Evolutionary conservation across 2,329 filamentous ascomycete species (phyloP).

Genomic region (Pezicula neosporulosa): DNA sequence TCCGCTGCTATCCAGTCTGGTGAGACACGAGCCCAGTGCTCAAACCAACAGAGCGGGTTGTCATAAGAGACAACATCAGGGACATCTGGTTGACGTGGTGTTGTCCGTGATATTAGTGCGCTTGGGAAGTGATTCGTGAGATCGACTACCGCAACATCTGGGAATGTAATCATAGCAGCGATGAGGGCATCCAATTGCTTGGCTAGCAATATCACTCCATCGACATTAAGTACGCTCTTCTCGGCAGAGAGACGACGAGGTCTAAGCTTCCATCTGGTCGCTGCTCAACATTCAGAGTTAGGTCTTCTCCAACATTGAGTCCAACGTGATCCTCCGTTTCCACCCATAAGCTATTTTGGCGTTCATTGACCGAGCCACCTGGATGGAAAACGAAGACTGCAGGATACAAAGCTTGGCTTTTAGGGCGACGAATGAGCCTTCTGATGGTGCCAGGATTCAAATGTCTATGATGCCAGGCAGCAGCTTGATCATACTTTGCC

Average conservation of each 20-base stretch:
- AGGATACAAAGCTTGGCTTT: slow-evolving; percentile 27
- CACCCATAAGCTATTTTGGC: slow-evolving; percentile 17
- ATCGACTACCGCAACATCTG: slow-evolving; percentile 21
- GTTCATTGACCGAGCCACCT: slow-evolving; percentile 1
- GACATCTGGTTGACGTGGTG: background rate
- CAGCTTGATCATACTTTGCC: background rate
- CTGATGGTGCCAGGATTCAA: background rate
- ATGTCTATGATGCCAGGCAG: background rate
- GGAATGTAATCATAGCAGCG: slow-evolving; percentile 22
- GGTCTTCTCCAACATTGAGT: slow-evolving; percentile 30
- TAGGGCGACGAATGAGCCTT: slow-evolving; percentile 21
- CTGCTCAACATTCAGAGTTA: slow-evolving; percentile 30
- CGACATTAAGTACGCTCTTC: slow-evolving; percentile 20
- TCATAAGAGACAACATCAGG: slow-evolving; percentile 13
- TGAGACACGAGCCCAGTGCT: background rate
- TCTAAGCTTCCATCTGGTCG: slow-evolving; percentile 14
- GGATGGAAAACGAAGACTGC: slow-evolving; percentile 31
- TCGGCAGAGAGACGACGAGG: slow-evolving; percentile 24
- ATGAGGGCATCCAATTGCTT: slow-evolving; percentile 28
- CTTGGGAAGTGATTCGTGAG: slow-evolving; percentile 22
- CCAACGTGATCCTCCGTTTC: slow-evolving; percentile 24
- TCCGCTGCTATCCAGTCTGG: background rate
- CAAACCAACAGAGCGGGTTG: slow-evolving; percentile 13
- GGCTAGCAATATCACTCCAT: slow-evolving; percentile 27
- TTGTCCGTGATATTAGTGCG: slow-evolving; percentile 22